Evolutionary conservation across 192 early-diverging fungal species (phyloP).

Genomic region (Coemansia guatemalensis): DNA sequence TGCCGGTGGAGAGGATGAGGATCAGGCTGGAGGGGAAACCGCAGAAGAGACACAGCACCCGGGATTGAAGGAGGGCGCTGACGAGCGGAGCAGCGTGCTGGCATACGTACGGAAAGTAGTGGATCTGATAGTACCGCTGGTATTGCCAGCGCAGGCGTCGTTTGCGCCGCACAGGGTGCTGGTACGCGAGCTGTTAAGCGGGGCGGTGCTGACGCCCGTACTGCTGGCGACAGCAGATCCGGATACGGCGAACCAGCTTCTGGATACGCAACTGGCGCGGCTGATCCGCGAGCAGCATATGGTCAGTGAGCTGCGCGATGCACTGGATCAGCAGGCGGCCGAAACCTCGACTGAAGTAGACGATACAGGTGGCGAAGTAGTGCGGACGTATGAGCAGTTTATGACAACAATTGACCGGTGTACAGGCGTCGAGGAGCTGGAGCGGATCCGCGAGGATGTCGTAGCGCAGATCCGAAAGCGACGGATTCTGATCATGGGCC

Average conservation of each 20-base stretch:
- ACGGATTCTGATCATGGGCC: constrained; percentile 56
- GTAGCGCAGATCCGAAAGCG: constrained; percentile 75
- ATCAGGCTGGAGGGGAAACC: neutral
- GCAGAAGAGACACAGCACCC: constrained; percentile 39
- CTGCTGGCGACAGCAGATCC: constrained; percentile 73
- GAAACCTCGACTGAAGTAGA: neutral
- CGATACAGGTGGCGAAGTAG: constrained; percentile 6
- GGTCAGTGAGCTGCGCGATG: constrained; percentile 69
- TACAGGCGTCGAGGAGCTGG: constrained; percentile 61
- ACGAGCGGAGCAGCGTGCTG: constrained; percentile 39
- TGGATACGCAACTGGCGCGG: constrained; percentile 60
- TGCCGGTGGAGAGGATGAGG: constrained; percentile 45
- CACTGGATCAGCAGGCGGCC: constrained; percentile 61
- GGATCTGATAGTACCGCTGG: constrained; percentile 61
- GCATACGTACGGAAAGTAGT: constrained; percentile 65
- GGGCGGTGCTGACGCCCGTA: constrained; percentile 67
- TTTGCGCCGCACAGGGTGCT: constrained; percentile 62
- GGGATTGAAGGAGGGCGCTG: neutral
- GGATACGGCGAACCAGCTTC: constrained; percentile 82
- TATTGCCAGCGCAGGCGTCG: constrained; percentile 61
- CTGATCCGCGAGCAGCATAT: constrained; percentile 61
- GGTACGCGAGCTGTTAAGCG: constrained; percentile 73
- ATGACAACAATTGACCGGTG: constrained; percentile 71
- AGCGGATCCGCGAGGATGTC: constrained; percentile 66
- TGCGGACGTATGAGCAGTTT: constrained; percentile 71